A percentile compares a stretch with the other conserved stretches of the same genome.
Conservation (phyloP, 805 yeast genomes). For the Ogataea trehaloabstinens region DNA sequence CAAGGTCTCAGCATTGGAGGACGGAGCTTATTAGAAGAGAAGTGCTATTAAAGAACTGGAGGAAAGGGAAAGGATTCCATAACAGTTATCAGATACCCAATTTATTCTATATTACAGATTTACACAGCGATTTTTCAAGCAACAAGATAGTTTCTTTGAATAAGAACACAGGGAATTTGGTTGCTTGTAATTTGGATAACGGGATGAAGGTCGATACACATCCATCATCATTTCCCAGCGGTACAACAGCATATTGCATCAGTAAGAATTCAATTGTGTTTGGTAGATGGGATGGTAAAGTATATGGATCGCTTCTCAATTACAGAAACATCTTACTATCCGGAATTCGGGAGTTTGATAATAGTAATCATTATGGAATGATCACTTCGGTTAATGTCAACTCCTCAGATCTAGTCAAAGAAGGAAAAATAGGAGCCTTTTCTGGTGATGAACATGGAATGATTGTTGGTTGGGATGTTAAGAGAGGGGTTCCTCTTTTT, state of each 20-base stretch:
- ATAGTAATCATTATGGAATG: constrained; percentile 19
- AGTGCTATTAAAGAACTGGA: constrained; percentile 36
- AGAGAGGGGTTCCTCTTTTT: constrained; percentile 13
- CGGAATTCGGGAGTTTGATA: constrained; percentile 20
- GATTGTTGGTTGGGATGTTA: constrained; percentile 33
- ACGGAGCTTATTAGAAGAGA: constrained; percentile 44
- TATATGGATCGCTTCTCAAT: constrained; percentile 26
- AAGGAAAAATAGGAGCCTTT: constrained; percentile 29
- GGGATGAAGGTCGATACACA: constrained; percentile 23
- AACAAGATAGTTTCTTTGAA: constrained; percentile 25
- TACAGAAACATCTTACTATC: constrained; percentile 24
- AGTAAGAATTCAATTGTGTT: constrained; percentile 26
- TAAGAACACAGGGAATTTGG: constrained; percentile 25
- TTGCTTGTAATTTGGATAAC: constrained; percentile 20
- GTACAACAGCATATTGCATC: constrained; percentile 29
- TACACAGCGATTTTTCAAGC: constrained; percentile 26
- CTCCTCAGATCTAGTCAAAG: constrained; percentile 21
- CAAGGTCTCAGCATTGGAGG: constrained; percentile 45
- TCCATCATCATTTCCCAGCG: constrained; percentile 27
- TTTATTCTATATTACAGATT: constrained; percentile 23
- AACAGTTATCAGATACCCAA: constrained; percentile 18
- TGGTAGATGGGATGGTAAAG: constrained; percentile 35
- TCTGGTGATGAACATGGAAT: constrained; percentile 31
- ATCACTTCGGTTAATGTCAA: constrained; percentile 24
- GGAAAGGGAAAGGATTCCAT: constrained; percentile 30